phyloP scores from a whole-genome alignment of 345 rosid genomes.

The Excoecaria cochinchinensis region DNA sequence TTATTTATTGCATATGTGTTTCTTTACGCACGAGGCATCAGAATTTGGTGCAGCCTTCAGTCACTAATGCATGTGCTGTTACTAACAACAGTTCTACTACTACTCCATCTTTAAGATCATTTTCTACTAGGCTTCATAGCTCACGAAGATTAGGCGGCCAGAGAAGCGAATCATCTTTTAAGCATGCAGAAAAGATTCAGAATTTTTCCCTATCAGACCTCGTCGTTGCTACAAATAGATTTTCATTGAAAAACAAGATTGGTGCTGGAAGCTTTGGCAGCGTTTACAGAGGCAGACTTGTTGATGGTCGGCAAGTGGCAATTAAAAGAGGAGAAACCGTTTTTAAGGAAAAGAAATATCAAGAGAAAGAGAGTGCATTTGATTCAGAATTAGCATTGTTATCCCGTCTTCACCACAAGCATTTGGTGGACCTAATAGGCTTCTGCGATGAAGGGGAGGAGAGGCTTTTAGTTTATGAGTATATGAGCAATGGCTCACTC shows the following conservation, averaged over 20 bases:
- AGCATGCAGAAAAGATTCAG: slow-evolving; percentile 32
- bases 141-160: slow-evolving; percentile 33
- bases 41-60: slow-evolving; percentile 23
- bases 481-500: slow-evolving; percentile 59
- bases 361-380: slow-evolving; percentile 55
- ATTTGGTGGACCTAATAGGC: slow-evolving; percentile 54
- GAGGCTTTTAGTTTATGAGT: slow-evolving; percentile 58
- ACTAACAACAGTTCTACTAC: slow-evolving; percentile 14
- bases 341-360: slow-evolving; percentile 26
- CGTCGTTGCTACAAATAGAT: slow-evolving; percentile 39
- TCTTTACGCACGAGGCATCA: slow-evolving; percentile 17
- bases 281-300: slow-evolving; percentile 51
- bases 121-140: slow-evolving; percentile 29
- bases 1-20: slow-evolving; percentile 33
- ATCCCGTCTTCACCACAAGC: slow-evolving; percentile 62
- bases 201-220: slow-evolving; percentile 47
- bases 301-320: slow-evolving; percentile 56
- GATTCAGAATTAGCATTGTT: slow-evolving; percentile 50
- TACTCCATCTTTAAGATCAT: slow-evolving; percentile 23
- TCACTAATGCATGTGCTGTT: slow-evolving; percentile 1
- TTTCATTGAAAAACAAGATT: slow-evolving; percentile 45
- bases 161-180: slow-evolving; percentile 44
- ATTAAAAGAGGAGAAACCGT: slow-evolving; percentile 51
- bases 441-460: slow-evolving; percentile 62
- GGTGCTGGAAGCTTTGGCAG: slow-evolving; percentile 63